Base-by-base conservation (phyloP, 352 stramenopile species). In the Globisporangium spinosum region DNA sequence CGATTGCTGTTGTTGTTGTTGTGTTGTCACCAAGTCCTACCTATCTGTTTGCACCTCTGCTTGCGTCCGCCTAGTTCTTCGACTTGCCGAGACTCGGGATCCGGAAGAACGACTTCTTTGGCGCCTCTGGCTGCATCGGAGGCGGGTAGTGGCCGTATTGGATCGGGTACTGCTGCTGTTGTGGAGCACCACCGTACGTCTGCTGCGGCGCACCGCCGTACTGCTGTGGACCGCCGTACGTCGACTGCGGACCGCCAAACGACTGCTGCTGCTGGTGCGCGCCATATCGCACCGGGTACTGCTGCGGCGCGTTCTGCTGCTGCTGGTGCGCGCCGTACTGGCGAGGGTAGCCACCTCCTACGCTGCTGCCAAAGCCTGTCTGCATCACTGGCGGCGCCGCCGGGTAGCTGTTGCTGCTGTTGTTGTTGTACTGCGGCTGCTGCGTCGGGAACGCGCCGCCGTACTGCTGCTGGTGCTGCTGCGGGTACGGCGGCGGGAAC, bases 101-200 rank as follows among this genome's bases (percentile, higher is more conserved):
- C 13, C 82, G 78, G 75, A 91, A 91, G 61, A 88, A 85, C 62
- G 83, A 89, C 47, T 87, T 87, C 74, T 90, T 91, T n/a, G 73
- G 69, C 22, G 71, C 65, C 20, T 84, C 74, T 25, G 72, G 63
- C 73, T 78, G 70, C 60, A 82, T 77, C 63, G 87, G 85, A 9
- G 80, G 80, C 53, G 82, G 83, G 74, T 77, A 73, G 64, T 83
- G 70, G 58, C 77, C 77, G 64, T 85, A 61, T 8, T 61, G 55
- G 13, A 61, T 27, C 20, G 55, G 55, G 29, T 61, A 61, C 55
- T 61, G 55, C 29, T 57, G 51, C 64, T 75, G 79, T 58, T 89
- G 73, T 49, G 62, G 61, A 23, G 54, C 73, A 0, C 69, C 74
- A 4, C 77, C 76, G 23, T 74, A 71, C 64, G 73, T 71, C 1